Percentiles rank a stretch among this genome's conserved stretches.
phyloP scores from a whole-genome alignment of 176 grass and related monocot species.

The Carex scoparia region DNA sequence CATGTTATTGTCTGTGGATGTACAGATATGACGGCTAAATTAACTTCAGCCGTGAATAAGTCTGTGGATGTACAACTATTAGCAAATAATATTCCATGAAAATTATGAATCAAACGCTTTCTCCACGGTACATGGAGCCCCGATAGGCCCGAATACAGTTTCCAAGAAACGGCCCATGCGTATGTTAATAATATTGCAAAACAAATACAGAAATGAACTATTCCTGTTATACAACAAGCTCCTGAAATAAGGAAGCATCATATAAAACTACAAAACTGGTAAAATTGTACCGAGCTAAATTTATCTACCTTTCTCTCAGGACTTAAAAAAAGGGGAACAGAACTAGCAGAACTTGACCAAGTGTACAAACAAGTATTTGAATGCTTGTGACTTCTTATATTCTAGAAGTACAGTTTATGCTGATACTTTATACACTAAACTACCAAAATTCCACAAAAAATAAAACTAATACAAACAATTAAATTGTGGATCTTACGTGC shows the following conservation, averaged over 20 bases:
- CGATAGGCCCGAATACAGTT: neutral
- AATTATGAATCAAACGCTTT: neutral
- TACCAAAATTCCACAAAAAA: neutral
- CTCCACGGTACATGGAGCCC: neutral
- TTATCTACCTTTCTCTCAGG: neutral
- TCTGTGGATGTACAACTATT: neutral
- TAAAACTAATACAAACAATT: neutral
- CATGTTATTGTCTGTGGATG: neutral
- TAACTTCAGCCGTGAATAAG: neutral
- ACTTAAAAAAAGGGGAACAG: neutral
- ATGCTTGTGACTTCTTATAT: neutral
- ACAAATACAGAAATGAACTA: neutral
- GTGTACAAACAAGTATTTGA: neutral
- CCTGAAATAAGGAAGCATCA: constrained; percentile 2
- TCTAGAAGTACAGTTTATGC: neutral
- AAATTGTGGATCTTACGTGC: neutral
- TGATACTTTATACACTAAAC: constrained; percentile 6
- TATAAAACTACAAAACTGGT: neutral
- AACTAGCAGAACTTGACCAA: too few species aligned
- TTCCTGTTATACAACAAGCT: constrained; percentile 1
- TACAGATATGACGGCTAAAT: neutral
- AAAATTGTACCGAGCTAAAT: neutral
- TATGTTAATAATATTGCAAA: neutral
- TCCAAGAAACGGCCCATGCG: neutral
- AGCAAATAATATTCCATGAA: neutral